A percentile compares a stretch with the other conserved stretches of the same genome.
Conservation (phyloP, 2,329 filamentous ascomycete genomes). For the Ophiocordyceps polyrhachis-furcata region DNA sequence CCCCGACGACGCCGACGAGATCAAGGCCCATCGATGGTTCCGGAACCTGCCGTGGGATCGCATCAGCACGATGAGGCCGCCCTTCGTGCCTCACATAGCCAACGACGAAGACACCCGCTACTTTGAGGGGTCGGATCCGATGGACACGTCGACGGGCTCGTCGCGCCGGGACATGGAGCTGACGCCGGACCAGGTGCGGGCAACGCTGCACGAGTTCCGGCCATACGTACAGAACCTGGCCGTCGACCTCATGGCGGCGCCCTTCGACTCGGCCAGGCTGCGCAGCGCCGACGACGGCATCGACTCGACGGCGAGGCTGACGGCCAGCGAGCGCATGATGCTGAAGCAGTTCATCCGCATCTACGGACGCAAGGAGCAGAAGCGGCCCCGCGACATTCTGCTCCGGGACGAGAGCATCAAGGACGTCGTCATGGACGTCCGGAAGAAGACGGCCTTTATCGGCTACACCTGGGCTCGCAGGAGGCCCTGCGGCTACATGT, state of each 20-base stretch:
- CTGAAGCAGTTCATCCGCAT: constrained; percentile 31
- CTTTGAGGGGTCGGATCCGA: constrained; percentile 66
- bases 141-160: constrained; percentile 33
- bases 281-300: constrained; percentile 30
- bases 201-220: constrained; percentile 19
- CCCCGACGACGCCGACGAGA: constrained; percentile 68
- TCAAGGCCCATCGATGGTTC: constrained; percentile 82
- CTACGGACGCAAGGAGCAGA: constrained; percentile 47
- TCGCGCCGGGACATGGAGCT: constrained; percentile 14
- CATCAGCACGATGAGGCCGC: constrained; percentile 51
- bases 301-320: constrained; percentile 17
- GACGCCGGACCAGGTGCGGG: constrained; percentile 13
- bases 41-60: constrained; percentile 58
- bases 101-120: constrained; percentile 63
- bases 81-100: constrained; percentile 59
- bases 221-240: constrained; percentile 23
- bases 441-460: constrained; percentile 69
- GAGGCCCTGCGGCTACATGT: constrained; percentile 14
- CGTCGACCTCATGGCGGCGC: constrained; percentile 23
- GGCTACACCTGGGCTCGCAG: constrained; percentile 68
- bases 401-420: constrained; percentile 54
- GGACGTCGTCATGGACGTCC: constrained; percentile 52
- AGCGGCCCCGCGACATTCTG: constrained; percentile 67
- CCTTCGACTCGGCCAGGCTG: constrained; percentile 29
- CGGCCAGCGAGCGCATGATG: constrained; percentile 18